Percentiles rank a stretch among this genome's conserved stretches.
Conservation (phyloP, 192 early-diverging fungal genomes). For the Rhizophagus prolifer region DNA sequence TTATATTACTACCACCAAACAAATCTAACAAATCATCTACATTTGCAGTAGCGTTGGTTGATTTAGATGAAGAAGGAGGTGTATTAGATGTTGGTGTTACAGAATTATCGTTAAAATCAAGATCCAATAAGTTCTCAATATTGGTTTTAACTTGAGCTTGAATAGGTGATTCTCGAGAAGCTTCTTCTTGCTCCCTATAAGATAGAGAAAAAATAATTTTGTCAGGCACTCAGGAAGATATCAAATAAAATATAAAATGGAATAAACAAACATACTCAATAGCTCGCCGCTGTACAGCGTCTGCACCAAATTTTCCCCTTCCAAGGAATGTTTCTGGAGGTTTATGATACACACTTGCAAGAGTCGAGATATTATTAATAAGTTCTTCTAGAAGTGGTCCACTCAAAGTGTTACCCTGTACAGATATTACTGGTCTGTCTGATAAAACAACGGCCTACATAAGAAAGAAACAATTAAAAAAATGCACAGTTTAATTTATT, state of each 20-base stretch:
- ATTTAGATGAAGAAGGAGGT: background rate
- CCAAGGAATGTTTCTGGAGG: constrained; percentile 78
- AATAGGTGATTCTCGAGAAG: constrained; percentile 19
- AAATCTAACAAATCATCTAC: constrained; percentile 30
- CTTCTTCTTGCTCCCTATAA: constrained; percentile 32
- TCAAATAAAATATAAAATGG: background rate
- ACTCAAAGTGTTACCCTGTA: constrained; percentile 64
- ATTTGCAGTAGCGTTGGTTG: background rate
- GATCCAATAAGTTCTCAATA: constrained; percentile 30
- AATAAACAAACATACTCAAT: constrained; percentile 43
- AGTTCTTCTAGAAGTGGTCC: constrained; percentile 82
- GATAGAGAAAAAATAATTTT: background rate
- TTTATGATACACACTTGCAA: constrained; percentile 97
- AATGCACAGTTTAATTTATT: background rate
- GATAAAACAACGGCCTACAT: constrained; percentile 76
- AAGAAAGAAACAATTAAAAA: constrained; percentile 26
- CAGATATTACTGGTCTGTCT: constrained; percentile 84
- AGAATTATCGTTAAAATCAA: constrained; percentile 18
- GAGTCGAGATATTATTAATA: constrained; percentile 78
- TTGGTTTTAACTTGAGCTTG: constrained; percentile 21
- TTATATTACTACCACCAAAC: background rate
- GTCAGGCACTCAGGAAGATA: background rate
- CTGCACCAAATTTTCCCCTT: constrained; percentile 57
- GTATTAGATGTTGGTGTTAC: background rate
- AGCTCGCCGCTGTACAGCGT: constrained; percentile 49